These are phyloP conservation scores for Cynanchum wilfordii DNA, from an alignment of 257 asterid genomes.

Conservation along the genomic window DNA sequence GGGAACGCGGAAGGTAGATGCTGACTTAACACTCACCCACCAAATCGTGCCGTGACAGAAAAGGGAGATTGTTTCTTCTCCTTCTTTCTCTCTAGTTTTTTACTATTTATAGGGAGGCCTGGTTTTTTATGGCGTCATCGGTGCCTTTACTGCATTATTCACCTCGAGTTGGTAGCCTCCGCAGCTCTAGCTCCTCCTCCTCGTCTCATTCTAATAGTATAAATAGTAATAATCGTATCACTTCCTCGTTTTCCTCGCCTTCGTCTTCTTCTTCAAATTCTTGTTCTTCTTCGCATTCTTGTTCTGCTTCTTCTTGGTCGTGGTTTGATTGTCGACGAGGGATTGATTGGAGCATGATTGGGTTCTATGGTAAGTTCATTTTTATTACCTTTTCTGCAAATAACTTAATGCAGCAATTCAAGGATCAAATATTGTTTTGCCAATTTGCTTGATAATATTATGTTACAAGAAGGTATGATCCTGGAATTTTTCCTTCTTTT, in stretches of 20 bases:
- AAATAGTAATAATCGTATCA: not conserved
- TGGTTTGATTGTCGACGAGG: constrained; percentile 23
- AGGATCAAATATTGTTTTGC: not conserved
- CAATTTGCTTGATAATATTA: too few species aligned
- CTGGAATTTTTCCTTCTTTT: not conserved
- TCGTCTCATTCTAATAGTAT: not conserved
- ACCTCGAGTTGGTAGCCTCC: constrained; percentile 2
- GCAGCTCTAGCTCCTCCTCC: not conserved
- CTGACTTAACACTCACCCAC: constrained; percentile 2
- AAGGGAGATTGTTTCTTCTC: not conserved
- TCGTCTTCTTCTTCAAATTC: constrained; percentile 28
- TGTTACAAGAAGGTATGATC: not conserved
- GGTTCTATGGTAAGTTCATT: constrained; percentile 38
- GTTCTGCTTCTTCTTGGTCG: constrained; percentile 35
- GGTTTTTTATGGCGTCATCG: constrained; percentile 32
- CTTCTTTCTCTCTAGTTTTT: not conserved
- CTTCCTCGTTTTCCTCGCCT: constrained; percentile 4
- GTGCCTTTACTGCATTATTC: constrained; percentile 33
- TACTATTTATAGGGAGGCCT: constrained; percentile 4
- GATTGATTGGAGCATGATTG: constrained; percentile 27
- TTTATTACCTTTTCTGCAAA: not conserved
- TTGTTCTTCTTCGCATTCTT: constrained; percentile 37
- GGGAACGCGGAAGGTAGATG: not conserved
- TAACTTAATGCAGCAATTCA: not conserved
- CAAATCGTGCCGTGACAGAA: constrained; percentile 2